Percentiles rank a stretch among this genome's conserved stretches.
These are phyloP conservation scores for Blastobotrys peoriensis DNA, from an alignment of 805 yeast genomes.

Conservation along the genomic window DNA sequence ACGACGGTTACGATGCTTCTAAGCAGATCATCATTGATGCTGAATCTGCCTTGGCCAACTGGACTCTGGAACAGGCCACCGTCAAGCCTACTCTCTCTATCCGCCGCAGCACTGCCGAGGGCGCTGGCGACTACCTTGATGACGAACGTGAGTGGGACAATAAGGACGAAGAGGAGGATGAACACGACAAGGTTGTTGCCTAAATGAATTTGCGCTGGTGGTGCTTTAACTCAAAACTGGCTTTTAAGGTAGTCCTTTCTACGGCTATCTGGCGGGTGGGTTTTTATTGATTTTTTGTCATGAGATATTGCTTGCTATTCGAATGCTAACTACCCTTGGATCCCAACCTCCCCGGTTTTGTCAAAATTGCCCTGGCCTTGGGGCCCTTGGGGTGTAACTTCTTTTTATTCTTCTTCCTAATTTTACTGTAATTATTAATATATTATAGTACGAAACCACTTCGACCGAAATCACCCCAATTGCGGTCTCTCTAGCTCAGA, in stretches of 20 bases:
- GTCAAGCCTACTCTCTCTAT: conserved; percentile 89
- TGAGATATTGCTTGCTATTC: too few species aligned
- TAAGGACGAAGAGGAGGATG: conserved; percentile 27
- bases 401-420: neutral
- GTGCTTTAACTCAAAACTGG: neutral
- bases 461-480: too few species aligned
- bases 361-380: too few species aligned
- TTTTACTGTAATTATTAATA: conserved; percentile 1
- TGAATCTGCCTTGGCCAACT: conserved; percentile 88
- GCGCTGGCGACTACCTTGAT: conserved; percentile 36
- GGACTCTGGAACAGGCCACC: conserved; percentile 95
- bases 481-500: too few species aligned
- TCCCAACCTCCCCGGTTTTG: too few species aligned
- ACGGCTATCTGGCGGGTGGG: too few species aligned
- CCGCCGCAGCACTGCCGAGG: conserved; percentile 67
- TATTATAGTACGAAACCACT: neutral
- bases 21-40: conserved; percentile 97
- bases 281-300: too few species aligned
- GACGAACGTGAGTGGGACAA: conserved; percentile 32
- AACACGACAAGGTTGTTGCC: conserved; percentile 16
- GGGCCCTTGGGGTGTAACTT: neutral
- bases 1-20: conserved; percentile 97
- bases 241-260: neutral
- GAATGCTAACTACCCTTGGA: too few species aligned
- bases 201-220: conserved; percentile 2